phyloP scores from a whole-genome alignment of 2,329 filamentous ascomycete genomes.

The Alternaria postmessia region DNA sequence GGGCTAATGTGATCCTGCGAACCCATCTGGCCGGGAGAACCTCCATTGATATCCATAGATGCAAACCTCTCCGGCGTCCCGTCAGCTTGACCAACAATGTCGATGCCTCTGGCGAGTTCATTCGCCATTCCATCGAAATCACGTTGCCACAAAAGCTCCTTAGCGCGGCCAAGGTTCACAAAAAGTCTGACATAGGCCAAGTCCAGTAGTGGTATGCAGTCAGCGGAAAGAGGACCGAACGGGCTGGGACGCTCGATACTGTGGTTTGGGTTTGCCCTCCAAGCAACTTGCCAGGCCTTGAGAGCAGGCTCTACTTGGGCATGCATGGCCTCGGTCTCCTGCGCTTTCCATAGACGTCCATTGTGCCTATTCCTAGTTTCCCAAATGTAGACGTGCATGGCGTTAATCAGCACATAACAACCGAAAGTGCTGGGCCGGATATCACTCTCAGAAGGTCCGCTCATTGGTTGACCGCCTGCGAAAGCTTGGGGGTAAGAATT shows the following conservation, averaged over 20 bases:
- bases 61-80: constrained; percentile 61
- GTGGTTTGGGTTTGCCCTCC: constrained; percentile 86
- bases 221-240: constrained; percentile 84
- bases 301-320: constrained; percentile 92
- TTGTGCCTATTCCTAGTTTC: constrained; percentile 91
- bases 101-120: constrained; percentile 79
- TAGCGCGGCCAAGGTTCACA: constrained; percentile 89
- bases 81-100: constrained; percentile 77
- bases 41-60: constrained; percentile 41
- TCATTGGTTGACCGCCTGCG: constrained; percentile 55
- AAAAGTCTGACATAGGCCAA: constrained; percentile 91
- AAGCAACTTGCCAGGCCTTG: constrained; percentile 92
- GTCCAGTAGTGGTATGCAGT: constrained; percentile 89
- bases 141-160: constrained; percentile 92
- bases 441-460: constrained; percentile 66
- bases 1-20: constrained; percentile 41
- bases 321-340: constrained; percentile 96
- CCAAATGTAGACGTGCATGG: constrained; percentile 98
- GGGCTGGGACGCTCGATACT: constrained; percentile 85
- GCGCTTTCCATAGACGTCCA: constrained; percentile 85
- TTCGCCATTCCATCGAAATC: constrained; percentile 93
- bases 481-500: constrained; percentile 57
- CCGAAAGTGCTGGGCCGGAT: constrained; percentile 89
- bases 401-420: constrained; percentile 89
- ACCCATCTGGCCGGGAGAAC: constrained; percentile 34